Conservation (phyloP, 495 filamentous ascomycete genomes). For the Penicillium samsonianum region DNA sequence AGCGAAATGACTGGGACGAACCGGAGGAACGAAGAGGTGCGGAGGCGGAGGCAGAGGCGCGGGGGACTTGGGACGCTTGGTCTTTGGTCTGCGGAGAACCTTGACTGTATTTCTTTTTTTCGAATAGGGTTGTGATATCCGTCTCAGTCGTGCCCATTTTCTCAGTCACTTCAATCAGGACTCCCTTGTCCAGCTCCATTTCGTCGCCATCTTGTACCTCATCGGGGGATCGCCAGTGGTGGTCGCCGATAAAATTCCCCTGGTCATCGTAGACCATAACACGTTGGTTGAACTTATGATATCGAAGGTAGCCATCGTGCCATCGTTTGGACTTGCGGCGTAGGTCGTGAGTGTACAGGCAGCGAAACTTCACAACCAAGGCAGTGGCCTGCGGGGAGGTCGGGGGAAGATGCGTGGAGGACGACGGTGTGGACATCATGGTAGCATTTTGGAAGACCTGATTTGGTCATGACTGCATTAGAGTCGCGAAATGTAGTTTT, state of each 20-base stretch:
- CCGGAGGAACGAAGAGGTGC: constrained; percentile 28
- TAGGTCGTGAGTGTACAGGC: constrained; percentile 83
- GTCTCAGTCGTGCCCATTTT: constrained; percentile 69
- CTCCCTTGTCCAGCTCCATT: constrained; percentile 72
- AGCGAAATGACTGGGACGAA: constrained; percentile 43
- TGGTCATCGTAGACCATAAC: constrained; percentile 86
- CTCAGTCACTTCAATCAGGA: constrained; percentile 78
- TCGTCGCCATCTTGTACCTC: constrained; percentile 77
- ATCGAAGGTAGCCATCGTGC: constrained; percentile 87
- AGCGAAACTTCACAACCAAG: constrained; percentile 74
- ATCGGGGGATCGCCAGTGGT: constrained; percentile 71
- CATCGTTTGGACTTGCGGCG: constrained; percentile 85
- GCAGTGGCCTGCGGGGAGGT: constrained; percentile 63
- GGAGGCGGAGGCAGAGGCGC: constrained; percentile 14
- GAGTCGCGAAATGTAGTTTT: not conserved
- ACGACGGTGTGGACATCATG: constrained; percentile 39
- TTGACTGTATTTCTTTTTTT: constrained; percentile 53
- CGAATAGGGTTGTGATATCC: constrained; percentile 71
- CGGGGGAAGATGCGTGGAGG: constrained; percentile 28
- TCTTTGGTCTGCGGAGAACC: constrained; percentile 27
- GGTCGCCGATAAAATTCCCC: constrained; percentile 80
- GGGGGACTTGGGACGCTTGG: constrained; percentile 15
- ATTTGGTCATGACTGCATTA: constrained; percentile 2
- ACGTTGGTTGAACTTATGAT: constrained; percentile 88
- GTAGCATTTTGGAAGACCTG: not conserved